Evolutionary conservation across 176 grass and related monocot genomes (phyloP), one percentile per base, ranked within the genome.

Genomic region (Carex pumila): DNA sequence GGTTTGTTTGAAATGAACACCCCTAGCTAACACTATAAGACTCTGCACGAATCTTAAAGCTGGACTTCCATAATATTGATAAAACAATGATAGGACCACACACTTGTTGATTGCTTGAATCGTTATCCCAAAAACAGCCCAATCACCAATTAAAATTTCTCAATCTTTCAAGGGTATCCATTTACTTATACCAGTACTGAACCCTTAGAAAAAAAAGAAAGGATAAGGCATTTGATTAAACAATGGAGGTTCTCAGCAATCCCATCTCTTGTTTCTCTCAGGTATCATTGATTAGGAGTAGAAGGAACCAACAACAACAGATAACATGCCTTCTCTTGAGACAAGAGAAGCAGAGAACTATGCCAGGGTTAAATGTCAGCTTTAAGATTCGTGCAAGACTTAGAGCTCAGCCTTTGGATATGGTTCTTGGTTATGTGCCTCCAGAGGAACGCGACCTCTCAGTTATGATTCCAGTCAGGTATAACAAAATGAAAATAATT

Each of bases 401-500:
- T 13, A 45, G 12, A 41, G 79, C 37, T 81, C 79, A 61, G 39
- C 18, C 60, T 64, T 6, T 81, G 60, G 58, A 64, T 64, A 62
- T 64, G 60, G 60, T 52, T 77, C 47, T 77, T 6, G 32, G 73
- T 77, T 77, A 62, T 13, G 58, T 5, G 37, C 17, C 9, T 10
- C 79, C 37, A 6, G 37, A 39, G 5, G 36, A 45, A 5, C 18
- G 79, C 6, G 79, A 81, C 21, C 60, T 61, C 39, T 12, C 59
- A 1, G 79, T 81, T 81, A 11, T 81, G 55, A 34, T 81, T 43
- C 58, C 60, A 58, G 37, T 43, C 4, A 64, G 79, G 79, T 81
- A 39, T 81, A 39, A 64, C 29, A 45, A 45, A 41, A 55, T 47
- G 25, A 64, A 4, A 81, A 43, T 25, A 61, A 43, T 21, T 59